A percentile compares a stretch with the other conserved stretches of the same genome.
phyloP scores from a whole-genome alignment of 208 protist species.

The Leishmania aethiopica region DNA sequence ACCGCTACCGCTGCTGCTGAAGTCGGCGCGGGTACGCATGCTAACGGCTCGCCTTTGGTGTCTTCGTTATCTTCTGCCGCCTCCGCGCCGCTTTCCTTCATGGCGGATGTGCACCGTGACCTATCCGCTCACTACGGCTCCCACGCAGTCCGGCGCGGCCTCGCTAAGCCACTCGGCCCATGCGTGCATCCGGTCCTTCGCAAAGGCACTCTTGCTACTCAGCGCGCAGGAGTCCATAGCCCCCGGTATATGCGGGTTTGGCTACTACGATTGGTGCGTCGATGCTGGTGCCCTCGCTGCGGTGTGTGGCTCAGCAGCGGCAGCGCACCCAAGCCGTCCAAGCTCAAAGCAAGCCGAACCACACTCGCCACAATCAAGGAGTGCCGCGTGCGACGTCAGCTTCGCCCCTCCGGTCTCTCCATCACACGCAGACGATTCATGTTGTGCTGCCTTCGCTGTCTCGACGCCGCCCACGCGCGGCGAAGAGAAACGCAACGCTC shows the following conservation, averaged over 20 bases:
- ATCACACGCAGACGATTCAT: neutral
- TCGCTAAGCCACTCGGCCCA: constrained; percentile 57
- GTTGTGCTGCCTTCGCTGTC: constrained; percentile 24
- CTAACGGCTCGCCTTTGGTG: neutral
- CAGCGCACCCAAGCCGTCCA: neutral
- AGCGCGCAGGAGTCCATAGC: constrained; percentile 33
- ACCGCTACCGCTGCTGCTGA: neutral
- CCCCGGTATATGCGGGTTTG: constrained; percentile 52
- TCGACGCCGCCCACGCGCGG: constrained; percentile 8
- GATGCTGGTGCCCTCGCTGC: constrained; percentile 67
- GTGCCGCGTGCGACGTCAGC: constrained; percentile 17
- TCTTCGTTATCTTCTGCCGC: neutral
- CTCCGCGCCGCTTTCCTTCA: neutral
- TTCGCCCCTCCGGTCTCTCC: neutral
- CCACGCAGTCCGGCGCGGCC: constrained; percentile 55
- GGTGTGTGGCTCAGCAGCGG: constrained; percentile 49
- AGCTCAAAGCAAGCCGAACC: neutral
- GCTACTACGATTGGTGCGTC: constrained; percentile 29
- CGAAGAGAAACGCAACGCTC: neutral
- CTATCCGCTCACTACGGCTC: constrained; percentile 84
- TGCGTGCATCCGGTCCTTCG: constrained; percentile 35
- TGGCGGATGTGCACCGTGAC: constrained; percentile 41
- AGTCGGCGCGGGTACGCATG: neutral
- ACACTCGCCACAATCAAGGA: constrained; percentile 11
- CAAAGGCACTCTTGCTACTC: constrained; percentile 11